phyloP scores from a whole-genome alignment of 371 early-diverging fungal genomes.

The Lichtheimia ornata region DNA sequence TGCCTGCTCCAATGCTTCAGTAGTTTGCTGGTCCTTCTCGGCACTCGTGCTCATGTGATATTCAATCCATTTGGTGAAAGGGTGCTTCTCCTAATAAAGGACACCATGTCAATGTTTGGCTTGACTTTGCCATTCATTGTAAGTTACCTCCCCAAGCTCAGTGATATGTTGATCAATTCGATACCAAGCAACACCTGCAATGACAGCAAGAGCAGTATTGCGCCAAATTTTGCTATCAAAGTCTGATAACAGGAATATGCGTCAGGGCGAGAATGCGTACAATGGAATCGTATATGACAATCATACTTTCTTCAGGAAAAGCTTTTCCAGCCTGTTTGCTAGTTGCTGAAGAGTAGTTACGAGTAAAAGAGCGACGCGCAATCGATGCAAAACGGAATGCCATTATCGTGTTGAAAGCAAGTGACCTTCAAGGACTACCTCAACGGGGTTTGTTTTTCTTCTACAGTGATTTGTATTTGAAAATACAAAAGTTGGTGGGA shows the following conservation, averaged over 20 bases:
- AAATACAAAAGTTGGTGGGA: too few relatives aligned
- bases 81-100: conserved; percentile 42
- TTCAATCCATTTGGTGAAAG: conserved; percentile 51
- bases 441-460: too few relatives aligned
- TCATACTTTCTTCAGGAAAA: conserved; percentile 29
- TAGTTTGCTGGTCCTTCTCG: conserved; percentile 33
- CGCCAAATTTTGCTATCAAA: conserved; percentile 45
- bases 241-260: neutral
- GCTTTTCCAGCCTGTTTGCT: neutral
- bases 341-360: too few relatives aligned
- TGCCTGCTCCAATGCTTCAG: conserved; percentile 29
- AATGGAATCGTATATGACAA: neutral
- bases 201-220: conserved; percentile 37
- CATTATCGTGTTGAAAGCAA: neutral
- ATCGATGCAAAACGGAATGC: too few relatives aligned
- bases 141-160: conserved; percentile 22
- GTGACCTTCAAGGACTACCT: neutral
- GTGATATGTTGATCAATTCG: conserved; percentile 32
- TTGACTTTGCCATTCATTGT: neutral
- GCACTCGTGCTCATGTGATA: conserved; percentile 39
- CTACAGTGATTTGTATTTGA: too few relatives aligned
- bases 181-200: conserved; percentile 45
- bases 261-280: conserved; percentile 2
- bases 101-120: neutral
- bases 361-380: too few relatives aligned